These are phyloP conservation scores for Schrenkiella parvula DNA, from an alignment of 345 rosid genomes.

Conservation along the genomic window DNA sequence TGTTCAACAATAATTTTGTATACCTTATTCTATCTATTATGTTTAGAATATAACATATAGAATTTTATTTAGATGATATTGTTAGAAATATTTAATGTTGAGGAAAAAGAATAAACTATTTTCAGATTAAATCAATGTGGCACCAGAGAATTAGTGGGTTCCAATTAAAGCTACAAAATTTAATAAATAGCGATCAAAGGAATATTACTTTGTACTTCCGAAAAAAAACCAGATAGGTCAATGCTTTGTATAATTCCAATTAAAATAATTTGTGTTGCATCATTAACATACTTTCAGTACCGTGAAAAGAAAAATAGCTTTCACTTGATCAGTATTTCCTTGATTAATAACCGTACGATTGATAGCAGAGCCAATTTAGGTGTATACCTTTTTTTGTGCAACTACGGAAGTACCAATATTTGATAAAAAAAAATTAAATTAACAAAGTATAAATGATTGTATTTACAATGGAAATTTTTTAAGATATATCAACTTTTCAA, in stretches of 20 bases:
- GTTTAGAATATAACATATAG: background rate
- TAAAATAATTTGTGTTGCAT: background rate
- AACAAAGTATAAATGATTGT: too few species aligned
- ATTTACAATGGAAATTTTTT: too few species aligned
- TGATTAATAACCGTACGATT: background rate
- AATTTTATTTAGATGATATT: background rate
- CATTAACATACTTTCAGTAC: background rate
- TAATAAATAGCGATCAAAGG: background rate
- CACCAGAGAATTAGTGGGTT: conserved; percentile 18
- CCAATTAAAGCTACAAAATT: background rate
- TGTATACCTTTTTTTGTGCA: too few species aligned
- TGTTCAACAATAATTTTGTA: background rate
- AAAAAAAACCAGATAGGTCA: conserved; percentile 9
- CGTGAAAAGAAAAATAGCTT: too few species aligned
- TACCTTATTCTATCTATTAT: background rate
- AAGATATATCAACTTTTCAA: too few species aligned
- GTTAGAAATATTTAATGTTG: background rate
- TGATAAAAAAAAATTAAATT: too few species aligned
- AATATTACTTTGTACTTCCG: conserved; percentile 13
- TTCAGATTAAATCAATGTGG: conserved; percentile 1
- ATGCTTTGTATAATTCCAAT: background rate
- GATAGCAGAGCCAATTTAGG: too few species aligned
- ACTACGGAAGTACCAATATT: too few species aligned
- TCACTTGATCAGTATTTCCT: too few species aligned
- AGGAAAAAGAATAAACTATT: background rate